Percentiles rank a stretch among this genome's conserved stretches.
Evolutionary conservation across 257 asterid species (phyloP).

Genomic region (Fraxinus americana): DNA sequence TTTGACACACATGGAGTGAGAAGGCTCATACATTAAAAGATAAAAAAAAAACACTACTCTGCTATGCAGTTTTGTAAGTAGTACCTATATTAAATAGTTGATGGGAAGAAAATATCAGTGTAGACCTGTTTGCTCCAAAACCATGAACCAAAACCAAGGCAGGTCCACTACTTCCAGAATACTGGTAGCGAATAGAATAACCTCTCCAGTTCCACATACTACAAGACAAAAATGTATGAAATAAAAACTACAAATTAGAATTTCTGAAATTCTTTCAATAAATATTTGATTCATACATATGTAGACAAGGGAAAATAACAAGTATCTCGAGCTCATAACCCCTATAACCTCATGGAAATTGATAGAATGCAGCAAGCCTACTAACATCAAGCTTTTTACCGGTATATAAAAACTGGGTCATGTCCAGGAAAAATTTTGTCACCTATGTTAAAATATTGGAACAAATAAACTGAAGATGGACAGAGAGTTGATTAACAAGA

Average conservation of each 20-base stretch:
- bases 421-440: background rate
- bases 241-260: conserved; percentile 8
- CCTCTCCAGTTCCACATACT: conserved; percentile 93
- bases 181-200: conserved; percentile 80
- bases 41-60: conserved; percentile 1
- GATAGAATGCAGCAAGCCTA: no score
- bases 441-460: background rate
- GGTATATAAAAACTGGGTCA: background rate
- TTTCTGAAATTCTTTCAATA: background rate
- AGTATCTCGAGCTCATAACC: background rate
- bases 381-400: no score
- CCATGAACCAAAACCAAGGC: conserved; percentile 89
- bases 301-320: background rate
- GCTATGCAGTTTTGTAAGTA: conserved; percentile 29
- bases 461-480: background rate
- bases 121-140: conserved; percentile 99
- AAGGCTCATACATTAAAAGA: no score
- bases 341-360: no score
- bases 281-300: background rate
- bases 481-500: background rate
- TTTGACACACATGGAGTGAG: no score
- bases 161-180: conserved; percentile 73
- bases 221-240: conserved; percentile 23
- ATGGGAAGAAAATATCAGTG: conserved; percentile 61
- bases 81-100: conserved; percentile 71